Evolutionary conservation across 2,329 filamentous ascomycete genomes (phyloP).

Genomic region (Trichoderma lentiforme): DNA sequence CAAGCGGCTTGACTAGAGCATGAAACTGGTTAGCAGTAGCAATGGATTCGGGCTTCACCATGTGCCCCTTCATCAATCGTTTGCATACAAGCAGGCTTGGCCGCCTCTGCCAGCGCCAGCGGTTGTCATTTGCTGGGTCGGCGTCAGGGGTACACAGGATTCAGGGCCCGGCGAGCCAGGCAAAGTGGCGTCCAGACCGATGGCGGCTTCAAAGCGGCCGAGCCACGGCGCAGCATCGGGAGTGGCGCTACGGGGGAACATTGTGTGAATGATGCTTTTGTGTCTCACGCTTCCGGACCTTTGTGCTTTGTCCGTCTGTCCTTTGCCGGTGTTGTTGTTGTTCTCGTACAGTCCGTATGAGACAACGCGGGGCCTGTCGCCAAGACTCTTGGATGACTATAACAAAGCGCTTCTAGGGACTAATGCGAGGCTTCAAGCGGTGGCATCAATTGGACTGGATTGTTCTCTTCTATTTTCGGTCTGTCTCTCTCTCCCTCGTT

Average conservation of each 20-base stretch:
- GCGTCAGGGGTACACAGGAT: constrained; percentile 13
- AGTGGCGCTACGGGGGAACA: constrained; percentile 1
- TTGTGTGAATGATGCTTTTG: neutral
- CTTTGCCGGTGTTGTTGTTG: neutral
- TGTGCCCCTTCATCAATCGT: constrained; percentile 10
- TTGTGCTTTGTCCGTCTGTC: neutral
- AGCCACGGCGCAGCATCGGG: constrained; percentile 10
- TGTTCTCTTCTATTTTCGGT: neutral
- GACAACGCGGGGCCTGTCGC: neutral
- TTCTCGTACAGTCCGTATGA: neutral
- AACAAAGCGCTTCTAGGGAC: neutral
- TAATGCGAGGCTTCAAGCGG: neutral
- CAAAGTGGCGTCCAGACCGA: constrained; percentile 9
- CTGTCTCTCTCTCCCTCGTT: constrained; percentile 7
- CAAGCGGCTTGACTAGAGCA: neutral
- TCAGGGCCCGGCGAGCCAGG: constrained; percentile 10
- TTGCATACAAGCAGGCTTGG: neutral
- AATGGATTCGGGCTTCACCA: constrained; percentile 4
- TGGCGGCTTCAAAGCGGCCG: constrained; percentile 14
- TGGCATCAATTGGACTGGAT: constrained; percentile 1
- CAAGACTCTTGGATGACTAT: neutral
- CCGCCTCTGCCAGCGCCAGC: neutral
- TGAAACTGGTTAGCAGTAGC: constrained; percentile 12
- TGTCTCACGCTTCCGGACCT: neutral
- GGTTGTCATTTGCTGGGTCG: neutral